A percentile compares a stretch with the other conserved stretches of the same genome.
phyloP scores from a whole-genome alignment of 73 alveolate species.

The Diophrys appendiculata region DNA sequence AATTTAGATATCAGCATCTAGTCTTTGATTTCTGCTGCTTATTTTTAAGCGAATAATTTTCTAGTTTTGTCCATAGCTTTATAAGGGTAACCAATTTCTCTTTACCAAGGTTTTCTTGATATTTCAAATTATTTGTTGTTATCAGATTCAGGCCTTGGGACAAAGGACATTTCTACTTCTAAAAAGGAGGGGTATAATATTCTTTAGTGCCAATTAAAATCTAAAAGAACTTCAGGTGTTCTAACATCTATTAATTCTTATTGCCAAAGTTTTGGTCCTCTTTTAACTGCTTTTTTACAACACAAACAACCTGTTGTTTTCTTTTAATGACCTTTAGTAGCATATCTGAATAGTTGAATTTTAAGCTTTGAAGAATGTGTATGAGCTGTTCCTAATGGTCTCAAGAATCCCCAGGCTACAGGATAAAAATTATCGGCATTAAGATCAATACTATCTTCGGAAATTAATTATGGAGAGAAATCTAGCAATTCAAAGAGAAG shows the following conservation, averaged over 20 bases:
- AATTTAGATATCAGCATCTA: slow-evolving; percentile 11
- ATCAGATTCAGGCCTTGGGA: neutral
- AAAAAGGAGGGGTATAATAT: slow-evolving; percentile 58
- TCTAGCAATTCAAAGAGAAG: slow-evolving; percentile 95
- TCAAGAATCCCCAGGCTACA: slow-evolving; percentile 97
- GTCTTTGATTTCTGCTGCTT: slow-evolving; percentile 27
- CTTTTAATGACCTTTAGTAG: slow-evolving; percentile 13
- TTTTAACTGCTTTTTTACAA: too few relatives aligned
- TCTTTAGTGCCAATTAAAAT: slow-evolving; percentile 74
- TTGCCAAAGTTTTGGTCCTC: slow-evolving; percentile 6
- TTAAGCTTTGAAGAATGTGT: slow-evolving; percentile 84
- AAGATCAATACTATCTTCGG: slow-evolving; percentile 56
- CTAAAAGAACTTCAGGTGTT: slow-evolving; percentile 80
- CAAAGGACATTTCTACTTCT: slow-evolving; percentile 50
- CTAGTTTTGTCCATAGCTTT: slow-evolving; percentile 9
- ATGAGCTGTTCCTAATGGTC: slow-evolving; percentile 90
- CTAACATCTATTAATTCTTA: slow-evolving; percentile 44
- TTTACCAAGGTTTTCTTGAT: slow-evolving; percentile 64
- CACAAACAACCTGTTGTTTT: slow-evolving; percentile 10
- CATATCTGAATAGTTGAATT: slow-evolving; percentile 80
- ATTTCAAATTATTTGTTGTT: neutral
- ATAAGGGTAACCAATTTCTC: slow-evolving; percentile 35
- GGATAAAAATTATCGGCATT: slow-evolving; percentile 84
- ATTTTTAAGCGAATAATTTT: slow-evolving; percentile 42
- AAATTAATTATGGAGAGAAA: slow-evolving; percentile 76